Conservation (phyloP, 2,329 filamentous ascomycete species). For the Colletotrichum liriopes region DNA sequence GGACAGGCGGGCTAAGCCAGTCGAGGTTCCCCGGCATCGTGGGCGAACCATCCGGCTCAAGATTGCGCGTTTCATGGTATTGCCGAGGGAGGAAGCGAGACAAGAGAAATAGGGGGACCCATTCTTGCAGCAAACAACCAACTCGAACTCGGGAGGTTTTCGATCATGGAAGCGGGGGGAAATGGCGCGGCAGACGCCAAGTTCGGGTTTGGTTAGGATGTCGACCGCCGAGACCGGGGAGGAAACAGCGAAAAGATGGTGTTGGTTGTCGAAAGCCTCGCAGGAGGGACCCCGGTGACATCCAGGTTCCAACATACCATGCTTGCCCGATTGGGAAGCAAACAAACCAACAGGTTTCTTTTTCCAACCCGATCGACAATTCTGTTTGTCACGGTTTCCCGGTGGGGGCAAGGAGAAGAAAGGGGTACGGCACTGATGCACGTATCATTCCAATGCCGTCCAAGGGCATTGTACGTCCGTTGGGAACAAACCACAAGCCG, state of each 20-base stretch:
- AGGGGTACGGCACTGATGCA: not conserved
- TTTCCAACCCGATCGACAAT: slow-evolving; percentile 16
- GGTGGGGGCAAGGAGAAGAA: not conserved
- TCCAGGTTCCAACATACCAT: not conserved
- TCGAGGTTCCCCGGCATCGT: not conserved
- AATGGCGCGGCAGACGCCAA: not conserved
- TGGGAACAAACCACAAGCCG: slow-evolving; percentile 3
- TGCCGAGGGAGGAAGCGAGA: not conserved
- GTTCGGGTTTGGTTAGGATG: not conserved
- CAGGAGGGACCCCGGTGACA: not conserved
- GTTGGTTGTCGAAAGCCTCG: not conserved
- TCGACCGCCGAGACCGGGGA: not conserved
- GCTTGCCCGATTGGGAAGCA: slow-evolving; percentile 7
- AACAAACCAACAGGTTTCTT: slow-evolving; percentile 19
- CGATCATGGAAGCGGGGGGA: not conserved
- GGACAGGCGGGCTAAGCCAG: not conserved
- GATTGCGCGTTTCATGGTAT: not conserved
- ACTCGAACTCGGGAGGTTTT: not conserved
- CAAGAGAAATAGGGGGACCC: not conserved
- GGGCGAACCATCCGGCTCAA: too few relatives aligned
- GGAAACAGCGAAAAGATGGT: not conserved
- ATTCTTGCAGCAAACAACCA: not conserved
- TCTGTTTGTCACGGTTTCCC: slow-evolving; percentile 10
- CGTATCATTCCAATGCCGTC: not conserved
- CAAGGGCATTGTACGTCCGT: not conserved